Conservation (phyloP, 1,284 basidiomycete species). For the Paramarasmius palmivorus region DNA sequence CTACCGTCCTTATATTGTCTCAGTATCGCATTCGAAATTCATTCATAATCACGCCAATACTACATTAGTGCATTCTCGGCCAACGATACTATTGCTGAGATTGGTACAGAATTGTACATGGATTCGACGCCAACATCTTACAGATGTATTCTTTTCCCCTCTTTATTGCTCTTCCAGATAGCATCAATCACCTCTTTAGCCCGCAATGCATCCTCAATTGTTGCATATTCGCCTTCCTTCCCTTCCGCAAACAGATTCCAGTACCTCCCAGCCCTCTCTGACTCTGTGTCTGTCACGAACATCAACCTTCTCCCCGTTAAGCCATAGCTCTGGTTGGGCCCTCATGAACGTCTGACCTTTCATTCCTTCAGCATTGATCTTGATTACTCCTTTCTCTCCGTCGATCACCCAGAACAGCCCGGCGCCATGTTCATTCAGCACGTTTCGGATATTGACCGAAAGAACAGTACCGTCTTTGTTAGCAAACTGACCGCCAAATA, state of each 20-base stretch:
- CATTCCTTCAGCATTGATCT: too few relatives aligned
- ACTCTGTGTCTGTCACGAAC: background rate
- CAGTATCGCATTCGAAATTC: too few relatives aligned
- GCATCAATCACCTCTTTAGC: constrained; percentile 1
- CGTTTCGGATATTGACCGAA: background rate
- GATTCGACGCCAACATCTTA: too few relatives aligned
- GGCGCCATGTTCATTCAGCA: background rate
- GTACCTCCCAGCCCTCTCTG: too few relatives aligned
- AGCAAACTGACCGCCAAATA: background rate
- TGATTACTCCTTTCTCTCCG: background rate
- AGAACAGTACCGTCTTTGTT: background rate
- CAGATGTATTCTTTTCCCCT: background rate
- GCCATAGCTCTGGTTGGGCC: constrained; percentile 10
- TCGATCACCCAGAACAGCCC: constrained; percentile 13
- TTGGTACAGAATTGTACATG: too few relatives aligned
- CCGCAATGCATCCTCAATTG: constrained; percentile 3
- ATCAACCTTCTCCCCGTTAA: constrained; percentile 17
- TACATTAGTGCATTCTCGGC: too few relatives aligned
- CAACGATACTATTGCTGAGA: too few relatives aligned
- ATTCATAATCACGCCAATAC: too few relatives aligned
- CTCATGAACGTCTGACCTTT: background rate
- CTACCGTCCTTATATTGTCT: too few relatives aligned
- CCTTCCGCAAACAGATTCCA: too few relatives aligned
- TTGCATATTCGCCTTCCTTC: background rate
- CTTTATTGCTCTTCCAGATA: constrained; percentile 4